Evolutionary conservation across 345 rosid genomes (phyloP), one percentile per base, ranked within the genome.

Genomic region (Eucalyptus erythrocorys): DNA sequence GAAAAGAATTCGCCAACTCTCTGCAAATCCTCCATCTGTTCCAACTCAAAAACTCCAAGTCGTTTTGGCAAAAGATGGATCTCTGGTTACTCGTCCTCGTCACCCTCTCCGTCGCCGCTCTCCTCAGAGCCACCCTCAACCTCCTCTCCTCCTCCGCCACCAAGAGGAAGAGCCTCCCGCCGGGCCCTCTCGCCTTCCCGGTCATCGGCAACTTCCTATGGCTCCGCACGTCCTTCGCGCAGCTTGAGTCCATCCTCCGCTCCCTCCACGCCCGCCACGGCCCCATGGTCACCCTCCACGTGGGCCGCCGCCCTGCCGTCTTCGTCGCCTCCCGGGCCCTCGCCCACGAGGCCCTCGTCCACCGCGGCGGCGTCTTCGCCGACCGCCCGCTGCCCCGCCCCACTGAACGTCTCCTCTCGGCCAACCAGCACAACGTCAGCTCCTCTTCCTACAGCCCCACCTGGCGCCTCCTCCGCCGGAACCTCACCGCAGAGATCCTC

Each of bases 341-440:
- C 27, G 89, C 86, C 86, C 86, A 88, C 89, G 49, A 88, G 86
- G 89, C 89, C n/a, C 86, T 88, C n/a, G 45, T 88, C 71, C 89
- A 6, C 71, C 81, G 32, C 32, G 86, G 89, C 19, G n/a, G 86
- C 86, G 3, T 88, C 68, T 88, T 88, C 15, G 50, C 89, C 13
- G 89, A 53, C 86, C 89, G 89, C n/a, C 89, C 86, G 13, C 89
- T 55, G 11, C 76, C 89, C 8, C 16, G 4, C 14, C 17, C 53
- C 76, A 6, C 53, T 45, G 21, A 16, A 30, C 57, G 45, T 19
- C 21, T 81, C 53, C 17, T 81, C 22, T 50, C 49, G 79, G 82
- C 76, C 86, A 57, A 81, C 40, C 55, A 80, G 16, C 89, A 51
- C 66, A 55, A 40, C 24, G 57, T 88, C 51, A 53, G 24, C 89